Base-by-base conservation (phyloP, 2,329 filamentous ascomycete genomes). In the Gliomastix tumulicola region DNA sequence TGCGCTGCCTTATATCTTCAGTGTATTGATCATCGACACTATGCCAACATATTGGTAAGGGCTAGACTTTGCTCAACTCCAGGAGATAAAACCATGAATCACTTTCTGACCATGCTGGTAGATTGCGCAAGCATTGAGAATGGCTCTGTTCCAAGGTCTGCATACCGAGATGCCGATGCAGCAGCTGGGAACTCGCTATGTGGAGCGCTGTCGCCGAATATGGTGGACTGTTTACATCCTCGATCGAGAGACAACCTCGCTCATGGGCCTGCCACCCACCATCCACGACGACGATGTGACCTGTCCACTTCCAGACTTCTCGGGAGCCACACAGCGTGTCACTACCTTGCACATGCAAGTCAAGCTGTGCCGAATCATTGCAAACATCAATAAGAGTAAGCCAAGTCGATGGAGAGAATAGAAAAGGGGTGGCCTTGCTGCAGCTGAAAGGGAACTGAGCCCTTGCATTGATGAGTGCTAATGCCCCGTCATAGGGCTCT, bases 201-300 rank as follows among this genome's bases (percentile, higher is more conserved):
- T 69, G 1, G 60, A 74, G 40, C 50, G 71, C 35, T 68, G 63
- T 35, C 65, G 68, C 2, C 63, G 62, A 22, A 57, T 70, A 9
- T 76, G 69, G 69, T 75, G 70, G 69, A 74, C 71, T 0, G 57
- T 72, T 0, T 74, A 71, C 28, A 57, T 74, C 2, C 49, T 75
- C 2, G 71, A 75, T 36, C 60, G 70, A 3, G 63, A 74, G 43
- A 71, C 74, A 60, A 69, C 68, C 2, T 69, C 68, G 1, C 42
- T 74, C 3, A 71, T 74, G 64, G 71, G 71, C 0, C 42, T 72
- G 1, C 71, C 72, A 0, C 60, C 66, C 32, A 64, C 66, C 0
- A 56, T 75, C 3, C 55, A 57, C 16, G 69, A 74, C 27, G 63
- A 71, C n/a, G 66, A 75, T 30, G 62, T 77, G 1, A 58, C 65